Percentiles rank a stretch among this genome's conserved stretches.
phyloP scores from a whole-genome alignment of 1,284 basidiomycete species.

The Marasmius fiardii region DNA sequence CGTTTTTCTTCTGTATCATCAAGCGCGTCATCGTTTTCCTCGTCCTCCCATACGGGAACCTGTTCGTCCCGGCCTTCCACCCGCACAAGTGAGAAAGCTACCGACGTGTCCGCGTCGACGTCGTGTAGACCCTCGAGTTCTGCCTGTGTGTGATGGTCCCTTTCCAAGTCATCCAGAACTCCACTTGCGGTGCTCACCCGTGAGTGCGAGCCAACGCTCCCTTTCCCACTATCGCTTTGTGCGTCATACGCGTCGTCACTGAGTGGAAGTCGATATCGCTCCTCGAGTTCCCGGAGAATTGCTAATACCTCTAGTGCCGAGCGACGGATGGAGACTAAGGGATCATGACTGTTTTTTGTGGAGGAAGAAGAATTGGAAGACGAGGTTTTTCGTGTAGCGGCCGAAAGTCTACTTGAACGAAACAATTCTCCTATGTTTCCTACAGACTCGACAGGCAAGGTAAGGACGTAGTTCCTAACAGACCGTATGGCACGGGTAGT shows the following conservation, averaged over 20 bases:
- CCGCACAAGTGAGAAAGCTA: conserved; percentile 64
- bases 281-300: conserved; percentile 68
- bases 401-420: conserved; percentile 9
- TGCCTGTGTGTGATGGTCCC: conserved; percentile 29
- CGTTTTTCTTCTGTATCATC: conserved; percentile 52
- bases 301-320: conserved; percentile 76
- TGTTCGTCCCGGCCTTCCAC: conserved; percentile 60
- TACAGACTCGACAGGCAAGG: conserved; percentile 70
- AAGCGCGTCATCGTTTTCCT: conserved; percentile 43
- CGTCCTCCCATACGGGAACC: conserved; percentile 80
- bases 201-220: conserved; percentile 28
- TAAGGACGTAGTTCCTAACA: conserved; percentile 76
- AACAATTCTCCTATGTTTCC: conserved; percentile 48
- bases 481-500: conserved; percentile 77
- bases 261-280: conserved; percentile 59
- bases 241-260: conserved; percentile 74
- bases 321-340: conserved; percentile 61
- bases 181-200: conserved; percentile 44
- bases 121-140: conserved; percentile 24
- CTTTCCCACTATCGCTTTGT: conserved; percentile 60
- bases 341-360: conserved; percentile 59
- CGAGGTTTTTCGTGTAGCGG: background rate
- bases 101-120: conserved; percentile 52
- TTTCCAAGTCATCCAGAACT: conserved; percentile 31
- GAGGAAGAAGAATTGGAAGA: background rate